phyloP scores from a whole-genome alignment of 2,329 filamentous ascomycete species.

The Monosporascus sp. region DNA sequence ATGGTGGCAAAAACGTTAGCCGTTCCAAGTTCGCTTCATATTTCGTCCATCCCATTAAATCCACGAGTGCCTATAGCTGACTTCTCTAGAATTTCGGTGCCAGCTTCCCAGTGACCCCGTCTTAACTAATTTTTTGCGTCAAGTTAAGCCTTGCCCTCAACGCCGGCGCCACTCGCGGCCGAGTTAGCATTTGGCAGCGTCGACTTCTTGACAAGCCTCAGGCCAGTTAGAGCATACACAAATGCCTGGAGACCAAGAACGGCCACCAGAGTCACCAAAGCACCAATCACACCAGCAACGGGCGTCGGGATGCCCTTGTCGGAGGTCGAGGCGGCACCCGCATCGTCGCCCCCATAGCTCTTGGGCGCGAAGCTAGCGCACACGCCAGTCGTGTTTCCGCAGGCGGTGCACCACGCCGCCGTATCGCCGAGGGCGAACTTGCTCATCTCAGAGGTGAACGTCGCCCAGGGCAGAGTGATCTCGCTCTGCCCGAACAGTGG shows the following conservation, averaged over 20 bases:
- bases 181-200: constrained; percentile 19
- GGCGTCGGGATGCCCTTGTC: constrained; percentile 55
- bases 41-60: no score
- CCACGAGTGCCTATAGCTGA: no score
- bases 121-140: no score
- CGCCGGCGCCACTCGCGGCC: constrained; percentile 1
- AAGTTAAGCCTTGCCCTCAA: constrained; percentile 14
- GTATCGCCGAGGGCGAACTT: constrained; percentile 63
- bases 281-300: constrained; percentile 79
- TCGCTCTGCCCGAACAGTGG: constrained; percentile 55
- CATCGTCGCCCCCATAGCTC: constrained; percentile 14
- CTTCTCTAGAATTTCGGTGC: no score
- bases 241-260: constrained; percentile 40
- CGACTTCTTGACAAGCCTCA: constrained; percentile 45
- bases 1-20: no score
- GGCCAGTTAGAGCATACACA: constrained; percentile 36
- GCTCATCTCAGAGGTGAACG: constrained; percentile 59
- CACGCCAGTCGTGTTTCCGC: constrained; percentile 64
- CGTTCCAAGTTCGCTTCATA: no score
- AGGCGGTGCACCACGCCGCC: constrained; percentile 66
- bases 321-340: constrained; percentile 16
- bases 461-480: constrained; percentile 57
- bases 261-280: constrained; percentile 54
- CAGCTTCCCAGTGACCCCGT: no score
- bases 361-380: constrained; percentile 46